Evolutionary conservation across 495 filamentous ascomycete genomes (phyloP), one percentile per base, ranked within the genome.

Genomic region (Lentithecium fluviatile): DNA sequence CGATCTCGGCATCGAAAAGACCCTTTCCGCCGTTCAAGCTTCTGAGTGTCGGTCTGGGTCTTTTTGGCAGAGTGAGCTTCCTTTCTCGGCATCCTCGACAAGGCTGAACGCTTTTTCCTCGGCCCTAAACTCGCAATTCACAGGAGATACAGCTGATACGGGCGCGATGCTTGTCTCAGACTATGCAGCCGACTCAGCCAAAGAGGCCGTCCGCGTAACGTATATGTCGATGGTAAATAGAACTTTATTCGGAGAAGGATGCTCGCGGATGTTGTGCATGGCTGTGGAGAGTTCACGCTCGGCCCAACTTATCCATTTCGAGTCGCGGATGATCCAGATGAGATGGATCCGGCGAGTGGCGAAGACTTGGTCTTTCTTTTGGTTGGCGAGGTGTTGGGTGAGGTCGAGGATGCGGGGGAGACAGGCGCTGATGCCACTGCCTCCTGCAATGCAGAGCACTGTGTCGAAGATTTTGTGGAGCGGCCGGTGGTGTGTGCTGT

Each of bases 391-490:
- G 13, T 23, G 43, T 2, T 40, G 29, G 8, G 52, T 29, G 11
- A 63, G 52, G 29, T 20, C 24, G 13, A 63, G 43, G 20, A 58
- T 24, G 36, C 34, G 45, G 2, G 60, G 53, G 2, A 58, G 10
- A 0, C 23, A 5, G 19, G 60, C 60, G 6, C 42, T 51, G 42
- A 63, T 63, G 17, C 60, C 60, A 21, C 45, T 37, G 15, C 60
- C 60, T 25, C 60, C 60, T 1, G 60, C 52, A 2, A 63, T 32
- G 21, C 25, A 63, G 36, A 63, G 8, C 8, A 63, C 54, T 6
- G 52, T 58, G 34, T 63, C 60, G 46, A 51, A 63, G 29, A 57
- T 26, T 21, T 38, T 21, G 36, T 63, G 60, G 2, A 63, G 38
- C 10, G 60, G 52, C 6, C 60, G 52, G 21, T 38, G 21, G 53